Evolutionary conservation across 2,329 filamentous ascomycete species (phyloP).

Genomic region (Apiospora malaysiana): DNA sequence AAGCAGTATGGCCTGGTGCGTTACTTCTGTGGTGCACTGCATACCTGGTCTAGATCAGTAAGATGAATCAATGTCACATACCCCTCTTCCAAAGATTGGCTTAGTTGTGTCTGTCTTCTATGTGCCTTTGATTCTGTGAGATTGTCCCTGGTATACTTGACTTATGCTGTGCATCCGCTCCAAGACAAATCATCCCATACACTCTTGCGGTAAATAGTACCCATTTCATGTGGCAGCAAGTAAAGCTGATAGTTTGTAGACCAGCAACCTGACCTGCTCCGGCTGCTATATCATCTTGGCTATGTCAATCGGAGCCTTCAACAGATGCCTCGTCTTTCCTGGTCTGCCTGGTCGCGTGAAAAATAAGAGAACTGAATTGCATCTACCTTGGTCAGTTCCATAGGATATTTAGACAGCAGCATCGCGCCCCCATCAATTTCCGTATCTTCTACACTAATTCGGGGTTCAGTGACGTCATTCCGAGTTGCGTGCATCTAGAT

Average conservation of each 20-base stretch:
- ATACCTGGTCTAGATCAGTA: background rate
- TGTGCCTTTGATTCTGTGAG: background rate
- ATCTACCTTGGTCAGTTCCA: too few relatives aligned
- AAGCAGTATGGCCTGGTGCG: constrained; percentile 1
- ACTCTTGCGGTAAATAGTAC: background rate
- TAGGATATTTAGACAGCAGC: background rate
- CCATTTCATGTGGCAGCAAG: too few relatives aligned
- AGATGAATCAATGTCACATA: constrained; percentile 12
- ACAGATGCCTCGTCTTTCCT: background rate
- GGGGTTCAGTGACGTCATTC: constrained; percentile 15
- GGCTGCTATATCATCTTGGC: background rate
- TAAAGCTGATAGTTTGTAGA: background rate
- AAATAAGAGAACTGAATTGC: too few relatives aligned
- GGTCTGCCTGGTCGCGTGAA: too few relatives aligned
- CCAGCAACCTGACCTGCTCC: background rate
- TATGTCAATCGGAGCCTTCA: background rate
- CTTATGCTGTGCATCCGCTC: background rate
- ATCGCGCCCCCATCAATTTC: background rate
- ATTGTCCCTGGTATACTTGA: background rate
- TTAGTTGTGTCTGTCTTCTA: background rate
- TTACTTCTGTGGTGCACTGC: background rate
- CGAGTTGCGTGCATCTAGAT: too few relatives aligned
- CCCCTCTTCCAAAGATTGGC: background rate
- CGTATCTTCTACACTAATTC: background rate
- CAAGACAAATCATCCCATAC: background rate